Percentiles rank a stretch among this genome's conserved stretches.
Conservation (phyloP, 2,329 filamentous ascomycete genomes). For the Furcasterigmium furcatum region DNA sequence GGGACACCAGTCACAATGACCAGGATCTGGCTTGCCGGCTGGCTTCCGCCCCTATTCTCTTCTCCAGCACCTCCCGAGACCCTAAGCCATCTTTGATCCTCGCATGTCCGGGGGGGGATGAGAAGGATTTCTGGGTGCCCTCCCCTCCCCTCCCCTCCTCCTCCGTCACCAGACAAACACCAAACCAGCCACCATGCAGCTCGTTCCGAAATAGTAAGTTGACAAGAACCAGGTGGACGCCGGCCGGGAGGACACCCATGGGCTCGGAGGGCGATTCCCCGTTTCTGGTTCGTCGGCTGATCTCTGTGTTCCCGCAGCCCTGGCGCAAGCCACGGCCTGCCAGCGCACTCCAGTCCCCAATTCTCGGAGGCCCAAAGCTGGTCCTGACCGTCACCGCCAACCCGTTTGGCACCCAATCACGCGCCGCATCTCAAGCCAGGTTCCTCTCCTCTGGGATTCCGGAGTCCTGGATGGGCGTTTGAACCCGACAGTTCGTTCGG, state of each 20-base stretch:
- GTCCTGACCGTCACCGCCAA: background rate
- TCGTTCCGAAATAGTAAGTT: background rate
- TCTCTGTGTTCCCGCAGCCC: constrained; percentile 7
- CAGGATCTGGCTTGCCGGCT: background rate
- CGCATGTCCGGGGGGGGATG: background rate
- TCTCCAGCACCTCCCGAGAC: no score
- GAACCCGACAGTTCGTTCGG: constrained; percentile 12
- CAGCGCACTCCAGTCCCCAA: constrained; percentile 5
- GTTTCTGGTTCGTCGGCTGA: constrained; percentile 2
- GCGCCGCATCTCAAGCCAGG: constrained; percentile 1
- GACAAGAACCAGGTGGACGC: background rate
- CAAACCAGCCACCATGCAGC: constrained; percentile 1
- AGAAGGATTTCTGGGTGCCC: background rate
- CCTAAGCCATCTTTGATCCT: no score
- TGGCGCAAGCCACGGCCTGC: constrained; percentile 12
- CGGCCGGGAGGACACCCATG: background rate
- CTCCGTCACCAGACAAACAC: background rate
- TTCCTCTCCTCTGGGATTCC: background rate
- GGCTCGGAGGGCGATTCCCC: background rate
- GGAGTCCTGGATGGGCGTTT: constrained; percentile 1
- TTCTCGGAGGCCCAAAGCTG: no score
- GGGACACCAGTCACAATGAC: background rate
- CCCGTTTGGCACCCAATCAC: background rate
- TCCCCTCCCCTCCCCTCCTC: background rate
- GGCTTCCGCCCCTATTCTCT: no score